Evolutionary conservation across 2,329 filamentous ascomycete genomes (phyloP).

Genomic region (Septoria petroselini): DNA sequence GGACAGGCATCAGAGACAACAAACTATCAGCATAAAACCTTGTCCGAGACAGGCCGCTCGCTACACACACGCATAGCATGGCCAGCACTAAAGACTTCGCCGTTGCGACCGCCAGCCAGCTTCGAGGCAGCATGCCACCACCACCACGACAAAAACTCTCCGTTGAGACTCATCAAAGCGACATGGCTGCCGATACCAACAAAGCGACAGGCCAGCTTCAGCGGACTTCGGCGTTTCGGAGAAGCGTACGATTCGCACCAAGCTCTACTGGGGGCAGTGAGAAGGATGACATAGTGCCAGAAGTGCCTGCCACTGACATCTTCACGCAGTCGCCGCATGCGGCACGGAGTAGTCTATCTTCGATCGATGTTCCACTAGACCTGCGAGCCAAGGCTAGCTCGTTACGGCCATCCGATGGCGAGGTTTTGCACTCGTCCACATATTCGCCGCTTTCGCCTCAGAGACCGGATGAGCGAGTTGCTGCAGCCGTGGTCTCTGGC

Average conservation of each 20-base stretch:
- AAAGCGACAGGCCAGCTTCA: constrained; percentile 14
- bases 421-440: constrained; percentile 16
- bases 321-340: constrained; percentile 24
- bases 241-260: constrained; percentile 21
- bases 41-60: constrained; percentile 7
- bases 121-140: constrained; percentile 2
- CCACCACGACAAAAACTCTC: neutral
- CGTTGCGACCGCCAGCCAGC: constrained; percentile 3
- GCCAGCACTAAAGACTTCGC: constrained; percentile 11
- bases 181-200: constrained; percentile 12
- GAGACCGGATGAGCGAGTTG: constrained; percentile 3
- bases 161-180: constrained; percentile 1
- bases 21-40: constrained; percentile 9
- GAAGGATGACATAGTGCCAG: constrained; percentile 1
- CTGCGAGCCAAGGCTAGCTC: neutral
- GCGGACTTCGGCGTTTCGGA: constrained; percentile 8
- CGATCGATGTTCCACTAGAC: constrained; percentile 13
- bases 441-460: constrained; percentile 13
- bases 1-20: constrained; percentile 20
- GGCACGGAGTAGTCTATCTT: constrained; percentile 14
- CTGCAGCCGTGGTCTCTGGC: constrained; percentile 3
- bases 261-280: constrained; percentile 14
- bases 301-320: constrained; percentile 17
- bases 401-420: neutral
- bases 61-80: neutral